Evolutionary conservation across 352 stramenopile species (phyloP).

Genomic region (Lagenidium giganteum): DNA sequence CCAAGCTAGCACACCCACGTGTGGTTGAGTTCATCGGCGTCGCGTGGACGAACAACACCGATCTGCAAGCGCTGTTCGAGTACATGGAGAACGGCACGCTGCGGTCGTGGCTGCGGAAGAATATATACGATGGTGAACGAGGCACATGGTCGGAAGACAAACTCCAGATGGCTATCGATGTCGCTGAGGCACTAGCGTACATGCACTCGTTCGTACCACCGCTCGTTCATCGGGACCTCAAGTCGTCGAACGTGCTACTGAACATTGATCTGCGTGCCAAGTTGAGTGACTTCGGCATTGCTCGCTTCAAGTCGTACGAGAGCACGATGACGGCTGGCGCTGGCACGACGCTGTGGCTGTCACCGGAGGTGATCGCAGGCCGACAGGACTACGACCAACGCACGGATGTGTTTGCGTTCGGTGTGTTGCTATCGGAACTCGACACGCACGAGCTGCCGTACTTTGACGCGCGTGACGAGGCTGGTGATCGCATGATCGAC

Average conservation of each 20-base stretch:
- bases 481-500: slow-evolving; percentile 37
- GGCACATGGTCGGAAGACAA: slow-evolving; percentile 27
- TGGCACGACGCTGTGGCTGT: slow-evolving; percentile 15
- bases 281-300: slow-evolving; percentile 30
- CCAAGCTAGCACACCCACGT: slow-evolving; percentile 6
- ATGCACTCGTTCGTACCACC: slow-evolving; percentile 22
- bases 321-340: slow-evolving; percentile 24
- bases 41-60: slow-evolving; percentile 6
- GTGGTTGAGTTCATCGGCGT: slow-evolving; percentile 10
- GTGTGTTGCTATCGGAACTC: slow-evolving; percentile 22
- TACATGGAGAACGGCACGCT: slow-evolving; percentile 14
- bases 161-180: slow-evolving; percentile 34
- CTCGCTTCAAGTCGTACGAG: slow-evolving; percentile 5
- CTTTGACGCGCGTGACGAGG: slow-evolving; percentile 10
- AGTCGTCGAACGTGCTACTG: slow-evolving; percentile 29
- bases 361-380: slow-evolving; percentile 14
- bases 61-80: slow-evolving; percentile 12
- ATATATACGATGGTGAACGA: too few relatives aligned
- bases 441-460: slow-evolving; percentile 24
- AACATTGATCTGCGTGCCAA: slow-evolving; percentile 24
- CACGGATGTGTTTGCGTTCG: slow-evolving; percentile 24
- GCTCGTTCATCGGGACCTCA: slow-evolving; percentile 28
- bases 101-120: slow-evolving; percentile 1
- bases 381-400: slow-evolving; percentile 8
- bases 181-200: slow-evolving; percentile 32